Evolutionary conservation across 139 green algal species (phyloP).

Genomic region (Tetraselmis striata): DNA sequence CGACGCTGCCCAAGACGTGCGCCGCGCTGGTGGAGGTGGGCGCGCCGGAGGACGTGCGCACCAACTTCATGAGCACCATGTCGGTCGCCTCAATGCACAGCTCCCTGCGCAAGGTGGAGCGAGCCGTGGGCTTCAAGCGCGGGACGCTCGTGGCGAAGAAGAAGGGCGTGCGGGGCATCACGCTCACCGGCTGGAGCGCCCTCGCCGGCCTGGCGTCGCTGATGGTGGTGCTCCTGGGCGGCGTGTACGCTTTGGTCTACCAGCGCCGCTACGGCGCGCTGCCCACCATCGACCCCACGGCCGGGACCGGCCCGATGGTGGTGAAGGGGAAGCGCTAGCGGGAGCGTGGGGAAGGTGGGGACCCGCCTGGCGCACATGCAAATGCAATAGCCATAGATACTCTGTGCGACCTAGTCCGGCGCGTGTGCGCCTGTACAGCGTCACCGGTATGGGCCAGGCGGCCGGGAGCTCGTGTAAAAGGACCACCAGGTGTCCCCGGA

Average conservation of each 20-base stretch:
- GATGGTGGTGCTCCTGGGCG: constrained; percentile 36
- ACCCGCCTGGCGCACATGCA: too few species aligned
- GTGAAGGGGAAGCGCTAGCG: background rate
- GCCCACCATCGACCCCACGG: background rate
- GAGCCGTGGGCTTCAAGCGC: constrained; percentile 16
- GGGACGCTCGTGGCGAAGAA: constrained; percentile 16
- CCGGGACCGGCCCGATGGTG: background rate
- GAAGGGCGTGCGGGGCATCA: constrained; percentile 35
- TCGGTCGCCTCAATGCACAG: constrained; percentile 11
- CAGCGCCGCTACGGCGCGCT: background rate
- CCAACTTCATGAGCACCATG: constrained; percentile 10
- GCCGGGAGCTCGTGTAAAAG: too few species aligned
- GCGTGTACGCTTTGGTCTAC: constrained; percentile 18
- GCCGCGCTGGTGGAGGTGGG: constrained; percentile 58
- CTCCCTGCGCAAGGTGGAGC: constrained; percentile 1
- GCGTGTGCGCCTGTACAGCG: too few species aligned
- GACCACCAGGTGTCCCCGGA: too few species aligned
- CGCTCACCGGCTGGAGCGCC: constrained; percentile 61
- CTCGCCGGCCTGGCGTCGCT: constrained; percentile 42
- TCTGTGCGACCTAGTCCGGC: too few species aligned
- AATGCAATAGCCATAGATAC: too few species aligned
- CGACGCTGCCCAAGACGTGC: constrained; percentile 32
- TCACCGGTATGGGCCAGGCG: too few species aligned
- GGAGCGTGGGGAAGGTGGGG: too few species aligned
- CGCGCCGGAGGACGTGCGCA: constrained; percentile 51